Evolutionary conservation across 192 early-diverging fungal genomes (phyloP), one percentile per base, ranked within the genome.

Genomic region (Phycomyces nitens): DNA sequence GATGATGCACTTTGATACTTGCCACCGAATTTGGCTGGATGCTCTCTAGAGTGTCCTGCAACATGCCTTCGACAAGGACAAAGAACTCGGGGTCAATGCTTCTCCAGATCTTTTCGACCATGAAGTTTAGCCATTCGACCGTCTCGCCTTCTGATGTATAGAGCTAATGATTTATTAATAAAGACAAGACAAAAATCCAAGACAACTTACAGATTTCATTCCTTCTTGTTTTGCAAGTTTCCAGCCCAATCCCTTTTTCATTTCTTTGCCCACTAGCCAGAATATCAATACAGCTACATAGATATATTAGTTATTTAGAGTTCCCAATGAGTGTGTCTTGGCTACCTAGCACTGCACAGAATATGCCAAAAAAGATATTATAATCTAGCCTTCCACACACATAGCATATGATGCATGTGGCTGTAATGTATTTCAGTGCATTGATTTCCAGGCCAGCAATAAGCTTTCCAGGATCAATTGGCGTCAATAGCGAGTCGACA

Each of bases 101-200:
- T 22, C 69, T 42, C 69, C 69, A 70, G 6, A 70, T 34, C 40
- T 70, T 70, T 47, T 70, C 69, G 8, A 64, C 21, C 14, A 58
- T 59, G 59, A 62, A 64, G 12, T 70, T 70, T 14, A 70, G 50
- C 69, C 69, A 70, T 70, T 70, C 69, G 12, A 60, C 56, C 5
- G 69, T 50, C 59, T 70, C 69, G 0, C 69, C 69, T 24, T 70
- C 62, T 14, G 56, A 60, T 0, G 51, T 60, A 49, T 60, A 60
- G 12, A 68, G 27, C 57, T 24, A 16, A 42, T 58, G 5, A 20
- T 39, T n/a, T 16, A 56, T 4, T 20, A n/a, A n/a, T n/a, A n/a
- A n/a, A n/a, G n/a, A n/a, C n/a, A n/a, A n/a, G n/a, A n/a, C n/a
- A n/a, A n/a, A n/a, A n/a, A n/a, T n/a, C n/a, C n/a, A n/a, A n/a